Percentiles rank a stretch among this genome's conserved stretches.
phyloP scores from a whole-genome alignment of 495 filamentous ascomycete species.

The Neurospora sp. region DNA sequence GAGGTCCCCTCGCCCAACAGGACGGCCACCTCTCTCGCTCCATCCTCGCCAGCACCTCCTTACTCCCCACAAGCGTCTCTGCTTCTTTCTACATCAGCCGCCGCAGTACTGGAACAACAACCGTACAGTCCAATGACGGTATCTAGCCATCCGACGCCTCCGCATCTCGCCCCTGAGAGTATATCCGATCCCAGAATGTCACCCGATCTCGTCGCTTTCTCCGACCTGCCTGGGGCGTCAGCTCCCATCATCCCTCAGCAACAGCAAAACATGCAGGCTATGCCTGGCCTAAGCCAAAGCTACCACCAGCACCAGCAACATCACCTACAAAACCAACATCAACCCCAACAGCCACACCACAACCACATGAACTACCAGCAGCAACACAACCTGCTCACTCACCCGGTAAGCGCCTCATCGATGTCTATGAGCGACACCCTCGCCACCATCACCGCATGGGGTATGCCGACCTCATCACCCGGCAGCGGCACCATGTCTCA shows the following conservation, averaged over 20 bases:
- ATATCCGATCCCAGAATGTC: constrained; percentile 11
- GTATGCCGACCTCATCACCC: constrained; percentile 11
- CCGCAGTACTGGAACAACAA: constrained; percentile 10
- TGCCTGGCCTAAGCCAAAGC: not conserved
- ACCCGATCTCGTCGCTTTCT: constrained; percentile 14
- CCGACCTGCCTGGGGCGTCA: constrained; percentile 5
- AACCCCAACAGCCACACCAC: not conserved
- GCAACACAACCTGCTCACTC: not conserved
- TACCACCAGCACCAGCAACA: not conserved
- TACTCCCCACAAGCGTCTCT: constrained; percentile 6
- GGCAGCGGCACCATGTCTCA: not conserved
- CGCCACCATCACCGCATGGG: constrained; percentile 14
- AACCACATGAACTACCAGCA: not conserved
- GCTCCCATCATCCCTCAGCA: not conserved
- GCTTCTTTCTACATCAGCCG: not conserved
- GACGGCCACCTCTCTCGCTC: constrained; percentile 8
- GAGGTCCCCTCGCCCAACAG: constrained; percentile 45
- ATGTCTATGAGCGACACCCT: constrained; percentile 19
- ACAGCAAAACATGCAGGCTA: not conserved
- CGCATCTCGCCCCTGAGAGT: constrained; percentile 13
- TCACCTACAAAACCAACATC: not conserved
- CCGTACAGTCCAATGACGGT: constrained; percentile 19
- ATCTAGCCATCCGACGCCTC: constrained; percentile 16
- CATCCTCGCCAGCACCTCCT: constrained; percentile 20
- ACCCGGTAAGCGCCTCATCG: constrained; percentile 9